These are phyloP conservation scores for Chalciporus chontae DNA, from an alignment of 768 basidiomycete genomes.

Conservation along the genomic window DNA sequence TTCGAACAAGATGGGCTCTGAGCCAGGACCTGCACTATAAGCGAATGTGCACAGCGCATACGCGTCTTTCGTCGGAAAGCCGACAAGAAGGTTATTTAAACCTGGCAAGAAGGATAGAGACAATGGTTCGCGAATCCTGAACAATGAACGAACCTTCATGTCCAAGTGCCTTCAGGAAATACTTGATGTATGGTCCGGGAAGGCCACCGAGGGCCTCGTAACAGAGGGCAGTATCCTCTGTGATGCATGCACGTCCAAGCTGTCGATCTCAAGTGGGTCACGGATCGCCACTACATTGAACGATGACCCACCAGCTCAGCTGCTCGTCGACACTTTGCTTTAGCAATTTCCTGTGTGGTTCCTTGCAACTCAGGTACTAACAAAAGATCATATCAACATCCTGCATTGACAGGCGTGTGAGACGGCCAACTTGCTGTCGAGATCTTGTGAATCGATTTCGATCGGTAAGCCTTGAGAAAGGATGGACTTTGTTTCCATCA, in stretches of 20 bases:
- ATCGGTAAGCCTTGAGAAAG: conserved; percentile 64
- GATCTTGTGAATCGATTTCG: conserved; percentile 68
- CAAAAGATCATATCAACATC: conserved; percentile 1
- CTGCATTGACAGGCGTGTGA: neutral
- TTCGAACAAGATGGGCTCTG: conserved; percentile 79
- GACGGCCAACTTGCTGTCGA: conserved; percentile 63
- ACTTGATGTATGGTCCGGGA: conserved; percentile 97
- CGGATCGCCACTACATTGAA: neutral
- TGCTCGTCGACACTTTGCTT: conserved; percentile 80
- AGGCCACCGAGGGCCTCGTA: conserved; percentile 87
- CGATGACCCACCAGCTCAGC: conserved; percentile 63
- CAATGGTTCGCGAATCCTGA: neutral
- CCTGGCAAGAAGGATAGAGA: conserved; percentile 36
- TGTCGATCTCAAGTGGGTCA: conserved; percentile 13
- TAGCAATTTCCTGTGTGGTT: conserved; percentile 85
- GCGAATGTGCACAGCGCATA: conserved; percentile 96
- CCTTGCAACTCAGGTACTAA: conserved; percentile 94
- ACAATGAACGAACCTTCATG: conserved; percentile 59
- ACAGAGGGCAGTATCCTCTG: conserved; percentile 93
- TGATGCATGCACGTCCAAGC: conserved; percentile 59
- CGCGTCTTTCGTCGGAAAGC: conserved; percentile 74
- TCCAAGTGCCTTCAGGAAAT: conserved; percentile 80
- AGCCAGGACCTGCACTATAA: conserved; percentile 79
- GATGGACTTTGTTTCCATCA: conserved; percentile 84
- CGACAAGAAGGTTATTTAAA: conserved; percentile 75